Evolutionary conservation across 306 rosid genomes (phyloP).

Genomic region (Castanea sativa): DNA sequence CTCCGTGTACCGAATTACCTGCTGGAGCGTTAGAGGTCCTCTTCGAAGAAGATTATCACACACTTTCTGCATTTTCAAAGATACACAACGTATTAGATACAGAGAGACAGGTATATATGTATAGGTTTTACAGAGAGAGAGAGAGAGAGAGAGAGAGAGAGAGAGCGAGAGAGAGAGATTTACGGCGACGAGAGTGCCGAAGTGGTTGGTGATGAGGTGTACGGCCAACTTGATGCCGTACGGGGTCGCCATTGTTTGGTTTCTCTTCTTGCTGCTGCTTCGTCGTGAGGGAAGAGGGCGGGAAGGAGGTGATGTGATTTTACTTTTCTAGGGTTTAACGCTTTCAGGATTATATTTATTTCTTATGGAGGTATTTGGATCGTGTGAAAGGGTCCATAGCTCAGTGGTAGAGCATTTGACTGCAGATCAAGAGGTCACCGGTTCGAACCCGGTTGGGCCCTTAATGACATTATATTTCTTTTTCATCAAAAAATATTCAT

Average conservation of each 20-base stretch:
- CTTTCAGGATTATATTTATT: too few species aligned
- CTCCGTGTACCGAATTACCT: slow-evolving; percentile 52
- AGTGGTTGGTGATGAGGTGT: slow-evolving; percentile 70
- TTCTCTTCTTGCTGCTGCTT: neutral
- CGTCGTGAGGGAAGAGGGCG: neutral
- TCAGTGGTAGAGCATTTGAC: slow-evolving; percentile 27
- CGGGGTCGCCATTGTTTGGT: slow-evolving; percentile 42
- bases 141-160: slow-evolving; percentile 6
- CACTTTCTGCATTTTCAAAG: slow-evolving; percentile 51
- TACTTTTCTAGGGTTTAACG: too few species aligned
- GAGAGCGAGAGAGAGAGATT: slow-evolving; percentile 8
- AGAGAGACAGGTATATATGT: neutral
- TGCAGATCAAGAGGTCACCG: slow-evolving; percentile 18
- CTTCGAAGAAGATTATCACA: slow-evolving; percentile 58
- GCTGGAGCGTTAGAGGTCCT: slow-evolving; percentile 53
- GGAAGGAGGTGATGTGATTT: neutral
- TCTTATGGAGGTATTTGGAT: too few species aligned
- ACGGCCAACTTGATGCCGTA: slow-evolving; percentile 68
- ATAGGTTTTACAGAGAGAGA: neutral
- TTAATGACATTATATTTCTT: neutral
- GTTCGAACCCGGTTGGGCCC: slow-evolving; percentile 28
- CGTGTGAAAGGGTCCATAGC: neutral
- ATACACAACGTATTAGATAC: neutral
- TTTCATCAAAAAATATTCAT: too few species aligned
- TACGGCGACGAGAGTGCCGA: slow-evolving; percentile 84